These are phyloP conservation scores for Rhodosporidiobolus sp. DNA, from an alignment of 768 basidiomycete genomes.

Conservation along the genomic window DNA sequence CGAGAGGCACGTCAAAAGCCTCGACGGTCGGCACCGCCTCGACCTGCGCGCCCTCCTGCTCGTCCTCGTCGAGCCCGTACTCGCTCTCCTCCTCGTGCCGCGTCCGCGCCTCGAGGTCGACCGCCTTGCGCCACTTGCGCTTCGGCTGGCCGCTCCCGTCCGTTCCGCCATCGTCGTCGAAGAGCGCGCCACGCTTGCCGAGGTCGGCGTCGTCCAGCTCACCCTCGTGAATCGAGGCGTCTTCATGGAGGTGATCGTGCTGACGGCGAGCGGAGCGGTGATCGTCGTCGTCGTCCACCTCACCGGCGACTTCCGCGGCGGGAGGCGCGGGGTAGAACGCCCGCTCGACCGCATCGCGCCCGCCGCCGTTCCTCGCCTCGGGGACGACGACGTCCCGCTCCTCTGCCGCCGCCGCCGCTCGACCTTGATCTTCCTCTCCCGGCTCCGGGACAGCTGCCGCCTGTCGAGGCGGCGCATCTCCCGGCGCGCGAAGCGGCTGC, in stretches of 20 bases:
- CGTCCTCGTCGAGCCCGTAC: conserved; percentile 2
- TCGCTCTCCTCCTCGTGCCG: conserved; percentile 4
- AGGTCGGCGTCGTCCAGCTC: conserved; percentile 10
- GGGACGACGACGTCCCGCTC: neutral
- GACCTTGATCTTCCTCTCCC: neutral
- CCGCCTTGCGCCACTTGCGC: neutral
- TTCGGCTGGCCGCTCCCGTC: no score
- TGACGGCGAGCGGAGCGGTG: neutral
- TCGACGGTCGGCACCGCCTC: neutral
- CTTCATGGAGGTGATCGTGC: conserved; percentile 4
- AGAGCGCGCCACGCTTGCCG: neutral
- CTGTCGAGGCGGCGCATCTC: neutral
- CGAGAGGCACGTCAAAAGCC: no score
- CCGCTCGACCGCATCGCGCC: no score
- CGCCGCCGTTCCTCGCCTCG: neutral
- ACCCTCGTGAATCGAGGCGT: neutral
- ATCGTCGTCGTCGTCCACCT: neutral
- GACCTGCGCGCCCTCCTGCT: neutral
- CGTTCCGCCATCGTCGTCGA: neutral
- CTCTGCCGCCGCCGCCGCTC: neutral
- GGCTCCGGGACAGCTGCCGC: neutral
- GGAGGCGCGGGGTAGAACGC: neutral
- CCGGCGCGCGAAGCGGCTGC: conserved; percentile 1
- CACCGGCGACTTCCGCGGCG: neutral
- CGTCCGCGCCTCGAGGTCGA: conserved; percentile 4